Conservation (phyloP, 805 yeast genomes). For the Candida endomychidarum region DNA sequence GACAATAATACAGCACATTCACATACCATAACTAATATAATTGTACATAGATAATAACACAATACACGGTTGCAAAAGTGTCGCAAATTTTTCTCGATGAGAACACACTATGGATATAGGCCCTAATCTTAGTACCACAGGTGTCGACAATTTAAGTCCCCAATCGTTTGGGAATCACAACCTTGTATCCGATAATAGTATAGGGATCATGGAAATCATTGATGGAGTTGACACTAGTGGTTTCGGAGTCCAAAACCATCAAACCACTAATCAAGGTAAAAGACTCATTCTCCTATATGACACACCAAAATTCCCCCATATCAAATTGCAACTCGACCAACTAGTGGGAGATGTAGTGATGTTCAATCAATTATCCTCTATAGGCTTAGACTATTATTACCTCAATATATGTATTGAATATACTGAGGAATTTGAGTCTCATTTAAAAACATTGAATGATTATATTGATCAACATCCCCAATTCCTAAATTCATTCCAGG, state of each 20-base stretch:
- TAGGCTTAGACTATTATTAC: constrained; percentile 15
- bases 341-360: constrained; percentile 18
- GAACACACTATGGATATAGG: constrained; percentile 9
- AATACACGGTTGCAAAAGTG: constrained; percentile 1
- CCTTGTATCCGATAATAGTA: too few relatives aligned
- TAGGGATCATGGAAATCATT: neutral
- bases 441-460: constrained; percentile 21
- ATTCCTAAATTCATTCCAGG: constrained; percentile 18
- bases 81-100: constrained; percentile 11
- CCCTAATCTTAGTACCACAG: constrained; percentile 5
- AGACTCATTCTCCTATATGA: constrained; percentile 24
- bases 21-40: too few relatives aligned
- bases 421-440: constrained; percentile 26
- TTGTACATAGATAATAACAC: too few relatives aligned
- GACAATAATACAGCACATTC: too few relatives aligned
- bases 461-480: constrained; percentile 21
- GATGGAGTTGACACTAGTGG: constrained; percentile 20
- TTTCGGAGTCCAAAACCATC: neutral
- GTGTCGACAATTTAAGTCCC: neutral
- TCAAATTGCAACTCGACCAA: constrained; percentile 27
- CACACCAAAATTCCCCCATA: constrained; percentile 24
- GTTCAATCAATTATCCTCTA: constrained; percentile 1
- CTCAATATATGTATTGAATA: constrained; percentile 34
- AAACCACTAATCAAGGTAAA: neutral
- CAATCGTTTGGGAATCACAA: too few relatives aligned